phyloP scores from a whole-genome alignment of 164 flowering plant species.

The Platanus orientalis region DNA sequence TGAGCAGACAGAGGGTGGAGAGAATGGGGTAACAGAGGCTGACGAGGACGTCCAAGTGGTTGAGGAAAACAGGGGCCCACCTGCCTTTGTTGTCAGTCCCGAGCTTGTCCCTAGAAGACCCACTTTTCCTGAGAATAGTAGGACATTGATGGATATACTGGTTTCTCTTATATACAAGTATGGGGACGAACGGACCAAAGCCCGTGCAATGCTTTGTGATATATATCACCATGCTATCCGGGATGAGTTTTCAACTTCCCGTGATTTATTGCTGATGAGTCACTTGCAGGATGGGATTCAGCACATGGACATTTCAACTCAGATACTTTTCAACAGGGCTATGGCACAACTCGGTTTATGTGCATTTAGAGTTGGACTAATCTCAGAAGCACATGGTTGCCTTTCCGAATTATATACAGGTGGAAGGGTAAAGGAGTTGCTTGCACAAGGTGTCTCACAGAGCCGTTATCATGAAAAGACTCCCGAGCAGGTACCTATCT shows the following conservation, averaged over 20 bases:
- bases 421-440: slow-evolving; percentile 89
- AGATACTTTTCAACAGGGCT: slow-evolving; percentile 85
- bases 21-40: slow-evolving; percentile 33
- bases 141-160: slow-evolving; percentile 69
- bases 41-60: slow-evolving; percentile 43
- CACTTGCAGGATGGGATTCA: slow-evolving; percentile 86
- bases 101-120: slow-evolving; percentile 81
- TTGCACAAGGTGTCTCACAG: slow-evolving; percentile 94
- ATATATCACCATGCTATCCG: slow-evolving; percentile 90
- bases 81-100: slow-evolving; percentile 67
- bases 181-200: slow-evolving; percentile 97
- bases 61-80: slow-evolving; percentile 57
- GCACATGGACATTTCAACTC: slow-evolving; percentile 85
- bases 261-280: slow-evolving; percentile 91
- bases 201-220: slow-evolving; percentile 96
- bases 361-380: slow-evolving; percentile 71
- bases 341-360: slow-evolving; percentile 97
- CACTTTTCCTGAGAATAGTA: slow-evolving; percentile 71
- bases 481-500: slow-evolving; percentile 79
- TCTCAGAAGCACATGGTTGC: slow-evolving; percentile 75
- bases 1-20: slow-evolving; percentile 46
- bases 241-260: slow-evolving; percentile 69
- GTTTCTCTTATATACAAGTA: slow-evolving; percentile 79
- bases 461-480: slow-evolving; percentile 95
- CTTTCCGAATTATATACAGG: slow-evolving; percentile 90